Evolutionary conservation across 1,284 basidiomycete genomes (phyloP).

Genomic region (Naganishia sp.): DNA sequence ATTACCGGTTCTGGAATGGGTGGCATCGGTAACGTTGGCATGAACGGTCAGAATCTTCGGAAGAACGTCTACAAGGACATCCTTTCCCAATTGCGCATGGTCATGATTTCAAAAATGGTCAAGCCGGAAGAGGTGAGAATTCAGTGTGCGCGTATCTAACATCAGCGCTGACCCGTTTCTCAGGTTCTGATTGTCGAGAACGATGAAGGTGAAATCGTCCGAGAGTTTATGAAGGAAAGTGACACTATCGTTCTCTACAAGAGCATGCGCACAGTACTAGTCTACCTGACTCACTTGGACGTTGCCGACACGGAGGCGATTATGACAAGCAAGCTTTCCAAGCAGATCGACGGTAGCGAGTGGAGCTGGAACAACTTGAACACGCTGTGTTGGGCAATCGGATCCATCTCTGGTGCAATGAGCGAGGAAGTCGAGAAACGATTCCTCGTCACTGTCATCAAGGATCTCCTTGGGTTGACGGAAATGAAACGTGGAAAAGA

Average conservation of each 20-base stretch:
- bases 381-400: constrained; percentile 99
- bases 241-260: constrained; percentile 99
- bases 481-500: constrained; percentile 99
- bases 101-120: constrained; percentile 99
- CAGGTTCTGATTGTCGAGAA: constrained; percentile 98
- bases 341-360: constrained; percentile 87
- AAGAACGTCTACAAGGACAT: constrained; percentile 96
- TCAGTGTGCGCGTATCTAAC: too few relatives aligned
- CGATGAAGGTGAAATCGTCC: constrained; percentile 98
- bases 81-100: constrained; percentile 87
- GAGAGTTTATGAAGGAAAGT: constrained; percentile 99
- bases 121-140: constrained; percentile 91
- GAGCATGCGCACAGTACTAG: constrained; percentile 95
- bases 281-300: constrained; percentile 96
- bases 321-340: constrained; percentile 92
- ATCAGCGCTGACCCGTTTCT: constrained; percentile 15
- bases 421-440: constrained; percentile 99
- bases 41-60: constrained; percentile 72
- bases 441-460: constrained; percentile 98
- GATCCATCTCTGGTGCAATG: constrained; percentile 99
- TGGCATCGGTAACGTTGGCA: constrained; percentile 56
- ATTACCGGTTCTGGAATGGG: constrained; percentile 63
- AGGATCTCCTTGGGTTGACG: constrained; percentile 91
- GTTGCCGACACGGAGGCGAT: constrained; percentile 95
- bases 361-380: constrained; percentile 99